A percentile compares a stretch with the other conserved stretches of the same genome.
These are phyloP conservation scores for Penicillium sp. DNA, from an alignment of 2,329 filamentous ascomycete genomes.

Conservation along the genomic window DNA sequence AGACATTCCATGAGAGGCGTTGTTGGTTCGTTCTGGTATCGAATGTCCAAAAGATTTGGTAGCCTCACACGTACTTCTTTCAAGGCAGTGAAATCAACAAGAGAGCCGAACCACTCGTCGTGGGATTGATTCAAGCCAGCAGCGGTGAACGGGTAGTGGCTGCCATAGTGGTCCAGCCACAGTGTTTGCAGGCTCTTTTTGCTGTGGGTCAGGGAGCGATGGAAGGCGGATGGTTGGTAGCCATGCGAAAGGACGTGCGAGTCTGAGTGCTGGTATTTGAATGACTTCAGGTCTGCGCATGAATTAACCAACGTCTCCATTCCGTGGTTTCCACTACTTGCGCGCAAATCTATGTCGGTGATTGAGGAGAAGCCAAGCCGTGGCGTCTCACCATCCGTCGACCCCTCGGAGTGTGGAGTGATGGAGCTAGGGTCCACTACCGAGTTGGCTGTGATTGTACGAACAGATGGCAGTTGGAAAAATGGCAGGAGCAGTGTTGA, in stretches of 20 bases:
- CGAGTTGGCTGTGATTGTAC: slow-evolving; percentile 22
- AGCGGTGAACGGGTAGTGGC: slow-evolving; percentile 30
- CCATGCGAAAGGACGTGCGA: slow-evolving; percentile 25
- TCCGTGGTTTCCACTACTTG: slow-evolving; percentile 27
- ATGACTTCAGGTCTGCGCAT: slow-evolving; percentile 24
- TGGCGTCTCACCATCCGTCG: not conserved
- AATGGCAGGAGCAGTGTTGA: slow-evolving; percentile 24
- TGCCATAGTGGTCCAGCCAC: slow-evolving; percentile 30
- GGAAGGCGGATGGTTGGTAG: slow-evolving; percentile 27
- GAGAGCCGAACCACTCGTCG: slow-evolving; percentile 32
- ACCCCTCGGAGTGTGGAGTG: not conserved
- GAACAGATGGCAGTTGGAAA: slow-evolving; percentile 26
- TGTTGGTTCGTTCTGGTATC: slow-evolving; percentile 25
- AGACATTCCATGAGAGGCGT: slow-evolving; percentile 24
- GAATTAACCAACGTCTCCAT: slow-evolving; percentile 23
- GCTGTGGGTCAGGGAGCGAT: slow-evolving; percentile 22
- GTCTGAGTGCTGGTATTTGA: slow-evolving; percentile 35
- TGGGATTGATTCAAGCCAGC: slow-evolving; percentile 28
- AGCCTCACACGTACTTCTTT: slow-evolving; percentile 31
- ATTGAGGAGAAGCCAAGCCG: slow-evolving; percentile 16
- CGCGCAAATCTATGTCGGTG: slow-evolving; percentile 24
- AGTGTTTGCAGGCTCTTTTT: slow-evolving; percentile 26
- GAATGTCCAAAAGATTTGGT: slow-evolving; percentile 31
- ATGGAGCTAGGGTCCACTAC: slow-evolving; percentile 22
- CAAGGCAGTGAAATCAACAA: slow-evolving; percentile 27